Base-by-base conservation (phyloP, 768 basidiomycete species). In the Collybiopsis luxurians region DNA sequence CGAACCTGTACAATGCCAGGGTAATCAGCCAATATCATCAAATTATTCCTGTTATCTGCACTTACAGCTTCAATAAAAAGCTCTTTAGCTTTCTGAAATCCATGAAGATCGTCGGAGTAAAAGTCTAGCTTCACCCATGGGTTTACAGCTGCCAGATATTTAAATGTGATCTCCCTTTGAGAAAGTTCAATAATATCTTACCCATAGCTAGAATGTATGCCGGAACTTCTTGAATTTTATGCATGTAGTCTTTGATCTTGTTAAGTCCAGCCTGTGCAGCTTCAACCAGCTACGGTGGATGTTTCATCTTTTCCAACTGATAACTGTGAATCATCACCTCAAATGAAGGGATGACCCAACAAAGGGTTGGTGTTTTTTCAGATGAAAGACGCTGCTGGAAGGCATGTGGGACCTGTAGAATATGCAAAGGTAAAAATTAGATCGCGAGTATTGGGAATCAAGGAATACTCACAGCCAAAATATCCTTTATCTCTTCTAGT, bases 331-430 rank as follows among this genome's bases (percentile, higher is more conserved):
- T 12, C 58, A 59, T 59, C 9, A 47, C 58, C 11, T 47, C 44
- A n/a, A 42, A 42, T 42, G 58, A 42, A 17, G 58, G 58, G 23
- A 59, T 34, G 17, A 47, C 58, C 55, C 38, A 24, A 21, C 53
- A 59, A 23, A 59, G 43, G 9, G 58, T 56, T 4, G 54, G 58
- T 31, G 58, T 59, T 36, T 59, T 59, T 30, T 59, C 54, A 17
- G 43, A n/a, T 23, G 54, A 59, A 6, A 59, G 40, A 7, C 38
- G 11, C 47, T 59, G 58, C 31, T 59, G 58, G 36, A 59, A 59
- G 4, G 44, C 28, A 49, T 59, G 54, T 13, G 53, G 54, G n/a
- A 48, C 53, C 54, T 59, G 21, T 42, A 24, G 34, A 50, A 31
- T 6, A n/a, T 1, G 12, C 26, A 38, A 55, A 2, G 45, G 21